Conservation (phyloP, 305 asterid species). For the Solanum chacoense region DNA sequence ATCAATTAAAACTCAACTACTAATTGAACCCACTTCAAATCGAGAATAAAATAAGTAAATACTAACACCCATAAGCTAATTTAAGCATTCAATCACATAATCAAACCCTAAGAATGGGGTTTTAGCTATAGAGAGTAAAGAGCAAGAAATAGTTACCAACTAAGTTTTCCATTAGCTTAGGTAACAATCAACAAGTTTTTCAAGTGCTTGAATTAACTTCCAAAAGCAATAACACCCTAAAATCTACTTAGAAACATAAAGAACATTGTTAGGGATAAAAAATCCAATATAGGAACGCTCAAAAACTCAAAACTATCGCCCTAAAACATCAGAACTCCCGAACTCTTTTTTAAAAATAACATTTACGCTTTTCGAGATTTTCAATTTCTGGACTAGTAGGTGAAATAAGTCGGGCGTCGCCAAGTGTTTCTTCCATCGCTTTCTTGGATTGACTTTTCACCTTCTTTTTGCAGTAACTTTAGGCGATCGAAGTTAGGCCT, state of each 20-base stretch:
- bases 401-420: background rate
- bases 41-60: no score
- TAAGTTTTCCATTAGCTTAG: background rate
- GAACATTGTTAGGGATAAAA: background rate
- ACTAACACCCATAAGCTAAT: background rate
- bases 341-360: background rate
- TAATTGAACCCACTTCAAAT: background rate
- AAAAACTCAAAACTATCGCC: background rate
- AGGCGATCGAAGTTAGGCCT: fast-evolving
- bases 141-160: background rate
- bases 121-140: background rate
- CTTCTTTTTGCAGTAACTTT: background rate
- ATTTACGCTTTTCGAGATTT: background rate
- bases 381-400: background rate
- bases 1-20: background rate
- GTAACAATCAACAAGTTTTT: background rate
- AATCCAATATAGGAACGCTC: background rate
- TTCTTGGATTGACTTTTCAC: background rate
- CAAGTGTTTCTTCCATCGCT: background rate
- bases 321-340: background rate
- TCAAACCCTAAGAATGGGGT: background rate
- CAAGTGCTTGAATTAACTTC: background rate
- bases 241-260: background rate
- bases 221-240: background rate
- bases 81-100: background rate